Percentiles rank a stretch among this genome's conserved stretches.
These are phyloP conservation scores for Cercospora zeina DNA, from an alignment of 2,329 filamentous ascomycete species.

Conservation along the genomic window DNA sequence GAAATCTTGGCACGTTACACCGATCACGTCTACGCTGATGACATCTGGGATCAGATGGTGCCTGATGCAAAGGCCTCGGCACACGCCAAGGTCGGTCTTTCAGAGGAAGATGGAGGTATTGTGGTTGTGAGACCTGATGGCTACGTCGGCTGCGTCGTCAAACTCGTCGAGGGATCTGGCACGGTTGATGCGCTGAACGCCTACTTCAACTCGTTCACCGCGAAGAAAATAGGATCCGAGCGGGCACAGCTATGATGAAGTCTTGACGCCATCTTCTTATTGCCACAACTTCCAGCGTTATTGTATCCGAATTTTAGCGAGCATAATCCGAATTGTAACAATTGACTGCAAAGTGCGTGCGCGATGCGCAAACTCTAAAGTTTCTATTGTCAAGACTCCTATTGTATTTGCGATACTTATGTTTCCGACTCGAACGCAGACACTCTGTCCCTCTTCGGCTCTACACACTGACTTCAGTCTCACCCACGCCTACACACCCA, in stretches of 20 bases:
- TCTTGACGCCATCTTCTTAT: not conserved
- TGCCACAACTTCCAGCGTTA: conserved; percentile 6
- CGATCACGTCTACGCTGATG: conserved; percentile 83
- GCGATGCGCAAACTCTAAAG: not conserved
- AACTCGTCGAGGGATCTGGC: conserved; percentile 70
- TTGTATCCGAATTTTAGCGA: not conserved
- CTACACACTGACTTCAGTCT: not conserved
- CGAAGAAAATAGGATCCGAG: conserved; percentile 55
- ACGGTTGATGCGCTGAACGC: conserved; percentile 81
- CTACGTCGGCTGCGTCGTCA: conserved; percentile 76
- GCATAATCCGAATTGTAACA: conserved; percentile 5
- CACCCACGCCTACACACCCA: not conserved
- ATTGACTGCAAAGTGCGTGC: not conserved
- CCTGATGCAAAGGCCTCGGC: conserved; percentile 70
- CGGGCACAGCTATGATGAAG: conserved; percentile 32
- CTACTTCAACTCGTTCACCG: conserved; percentile 75
- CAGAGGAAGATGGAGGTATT: conserved; percentile 71
- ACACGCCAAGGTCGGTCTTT: conserved; percentile 83
- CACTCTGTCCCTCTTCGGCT: not conserved
- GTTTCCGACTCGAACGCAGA: not conserved
- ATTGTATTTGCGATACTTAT: not conserved
- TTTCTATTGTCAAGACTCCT: not conserved
- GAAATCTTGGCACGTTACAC: conserved; percentile 70
- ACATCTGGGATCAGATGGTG: conserved; percentile 70
- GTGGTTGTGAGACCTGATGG: conserved; percentile 85